Evolutionary conservation across 352 stramenopile genomes (phyloP).

Genomic region (Pythium rishiriense): DNA sequence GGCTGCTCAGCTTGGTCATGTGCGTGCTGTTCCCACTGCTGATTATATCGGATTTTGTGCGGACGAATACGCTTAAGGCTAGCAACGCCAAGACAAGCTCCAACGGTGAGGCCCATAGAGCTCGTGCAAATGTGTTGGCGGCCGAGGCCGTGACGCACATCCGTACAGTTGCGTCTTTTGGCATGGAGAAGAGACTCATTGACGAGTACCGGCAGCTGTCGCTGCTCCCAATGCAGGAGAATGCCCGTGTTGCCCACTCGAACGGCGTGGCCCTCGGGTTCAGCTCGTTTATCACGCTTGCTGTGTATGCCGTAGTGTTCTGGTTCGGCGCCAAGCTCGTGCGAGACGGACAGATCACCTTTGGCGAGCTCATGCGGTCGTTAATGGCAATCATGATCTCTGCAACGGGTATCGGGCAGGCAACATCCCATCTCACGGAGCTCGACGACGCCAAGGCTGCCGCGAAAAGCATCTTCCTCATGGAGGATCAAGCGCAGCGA

Average conservation of each 20-base stretch:
- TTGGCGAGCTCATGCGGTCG: slow-evolving; percentile 38
- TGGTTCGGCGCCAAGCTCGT: slow-evolving; percentile 36
- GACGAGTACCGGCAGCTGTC: slow-evolving; percentile 26
- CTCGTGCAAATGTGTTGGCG: slow-evolving; percentile 23
- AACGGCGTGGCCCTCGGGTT: slow-evolving; percentile 26
- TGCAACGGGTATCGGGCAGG: slow-evolving; percentile 34
- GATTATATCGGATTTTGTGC: slow-evolving; percentile 38
- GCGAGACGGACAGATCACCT: slow-evolving; percentile 36
- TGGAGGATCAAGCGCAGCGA: slow-evolving; percentile 29
- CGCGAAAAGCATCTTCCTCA: slow-evolving; percentile 35
- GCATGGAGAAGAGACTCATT: slow-evolving; percentile 26
- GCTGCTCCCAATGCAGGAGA: slow-evolving; percentile 6
- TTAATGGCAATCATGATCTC: slow-evolving; percentile 52
- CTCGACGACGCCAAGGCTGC: slow-evolving; percentile 77
- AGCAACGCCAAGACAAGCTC: not conserved
- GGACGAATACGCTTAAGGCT: slow-evolving; percentile 31
- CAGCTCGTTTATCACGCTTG: slow-evolving; percentile 30
- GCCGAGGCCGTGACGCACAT: slow-evolving; percentile 36
- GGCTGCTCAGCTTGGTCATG: slow-evolving; percentile 73
- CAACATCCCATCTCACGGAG: slow-evolving; percentile 34
- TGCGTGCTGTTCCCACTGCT: slow-evolving; percentile 62
- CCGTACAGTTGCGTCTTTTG: slow-evolving; percentile 53
- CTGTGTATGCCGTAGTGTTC: slow-evolving; percentile 31
- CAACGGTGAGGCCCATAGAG: not conserved
- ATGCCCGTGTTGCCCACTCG: slow-evolving; percentile 8